A percentile compares a stretch with the other conserved stretches of the same genome.
Conservation (phyloP, 78 protist species). For the Salpingoeca rosetta region DNA sequence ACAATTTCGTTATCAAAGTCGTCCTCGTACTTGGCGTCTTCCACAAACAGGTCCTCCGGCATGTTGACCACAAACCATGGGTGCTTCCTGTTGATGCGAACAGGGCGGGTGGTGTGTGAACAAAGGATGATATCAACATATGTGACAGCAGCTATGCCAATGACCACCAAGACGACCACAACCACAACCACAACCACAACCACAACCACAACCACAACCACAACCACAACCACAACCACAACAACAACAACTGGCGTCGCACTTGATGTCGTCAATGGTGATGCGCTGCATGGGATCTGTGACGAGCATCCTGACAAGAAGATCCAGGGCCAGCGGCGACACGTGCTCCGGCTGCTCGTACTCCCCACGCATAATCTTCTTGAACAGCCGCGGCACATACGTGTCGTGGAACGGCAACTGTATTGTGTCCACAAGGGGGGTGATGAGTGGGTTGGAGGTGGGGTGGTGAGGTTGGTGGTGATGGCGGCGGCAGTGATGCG, state of each 20-base stretch:
- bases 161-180: neutral
- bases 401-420: constrained; percentile 96
- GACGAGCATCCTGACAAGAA: constrained; percentile 81
- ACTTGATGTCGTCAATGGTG: constrained; percentile 74
- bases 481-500: neutral
- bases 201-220: too few relatives aligned
- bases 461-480: neutral
- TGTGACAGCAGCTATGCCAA: neutral
- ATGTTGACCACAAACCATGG: constrained; percentile 74
- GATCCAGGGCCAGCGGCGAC: constrained; percentile 58
- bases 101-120: neutral
- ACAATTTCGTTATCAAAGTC: neutral
- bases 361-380: constrained; percentile 80
- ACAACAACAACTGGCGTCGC: neutral
- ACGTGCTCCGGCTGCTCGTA: constrained; percentile 70
- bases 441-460: neutral
- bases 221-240: too few relatives aligned
- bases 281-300: constrained; percentile 91
- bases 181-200: too few relatives aligned
- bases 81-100: constrained; percentile 39
- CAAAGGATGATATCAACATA: neutral
- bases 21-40: too few relatives aligned
- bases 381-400: constrained; percentile 89
- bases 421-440: too few relatives aligned
- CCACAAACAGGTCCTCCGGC: constrained; percentile 48